Evolutionary conservation across 371 early-diverging fungal species (phyloP), one percentile per base, ranked within the genome.

Genomic region (Syncephalastrum sp.): DNA sequence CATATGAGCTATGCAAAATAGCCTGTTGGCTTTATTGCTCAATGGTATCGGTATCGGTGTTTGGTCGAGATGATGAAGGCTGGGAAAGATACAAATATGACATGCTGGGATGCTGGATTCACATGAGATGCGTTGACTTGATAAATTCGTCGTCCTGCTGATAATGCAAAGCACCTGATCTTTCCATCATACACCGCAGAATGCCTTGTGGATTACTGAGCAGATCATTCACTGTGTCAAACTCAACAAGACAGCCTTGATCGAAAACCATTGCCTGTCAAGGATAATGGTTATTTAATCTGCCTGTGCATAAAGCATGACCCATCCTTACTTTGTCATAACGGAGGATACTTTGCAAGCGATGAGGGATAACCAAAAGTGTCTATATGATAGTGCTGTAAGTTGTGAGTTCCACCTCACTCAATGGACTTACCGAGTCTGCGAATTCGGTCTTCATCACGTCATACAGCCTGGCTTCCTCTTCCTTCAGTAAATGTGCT

Each of bases 361-460:
- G 74, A 67, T 91, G 89, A 5, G 92, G 92, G 64, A 96, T 94
- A 19, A 89, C 86, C 23, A 96, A 60, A 2, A 95, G 72, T 0
- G 95, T 94, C 77, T 89, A 84, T 42, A 6, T 24, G 13, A 19
- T 42, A 49, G 14, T 46, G 5, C 47, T 45, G 42, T 23, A 23
- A n/a, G 15, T 21, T 45, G 43, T 21, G n/a, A 25, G 4, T 29
- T 38, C 17, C 46, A 17, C n/a, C 21, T 49, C 13, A n/a, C 21
- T 14, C 8, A 12, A 43, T 0, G n/a, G 13, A 63, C 50, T 54
- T 68, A 77, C 78, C 57, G 78, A 77, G 59, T 91, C 83, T 38
- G 78, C 76, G 72, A 94, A 92, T 72, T 91, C 89, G 54, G 76
- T 69, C 41, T 91, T 87, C 57, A 97, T 90, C 0, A 91, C 90